Base-by-base conservation (phyloP, 164 flowering plant species). In the Nelumbo lutea region DNA sequence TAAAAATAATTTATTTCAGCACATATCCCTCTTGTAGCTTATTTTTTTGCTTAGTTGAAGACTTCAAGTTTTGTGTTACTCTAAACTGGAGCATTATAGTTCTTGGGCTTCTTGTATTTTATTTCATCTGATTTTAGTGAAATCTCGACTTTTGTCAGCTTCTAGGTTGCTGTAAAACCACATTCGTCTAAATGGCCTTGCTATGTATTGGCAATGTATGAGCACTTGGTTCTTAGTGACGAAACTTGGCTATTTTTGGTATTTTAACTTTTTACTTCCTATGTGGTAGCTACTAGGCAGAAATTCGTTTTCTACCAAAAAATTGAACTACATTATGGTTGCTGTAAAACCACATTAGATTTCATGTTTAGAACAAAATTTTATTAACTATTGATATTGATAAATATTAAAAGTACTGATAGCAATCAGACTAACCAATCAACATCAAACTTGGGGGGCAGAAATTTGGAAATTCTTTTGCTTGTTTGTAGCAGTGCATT, bases 81-180 rank as follows among this genome's bases (percentile, higher is more conserved):
- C 40, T 5, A 15, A 15, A 3, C 5, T 15, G 6, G 5, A 5
- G 59, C 15, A 45, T 43, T 56, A 41, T 43, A 66, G 60, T 9
- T 53, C 59, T 66, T n/a, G 27, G 58, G 40, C 51, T 66, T 15
- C 64, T 62, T 45, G 70, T 68, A 58, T 46, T 46, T 58, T 13
- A 58, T 38, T 48, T 38, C n/a, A 63, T 45, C 11, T 59, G 27
- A 27, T 10, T 67, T 59, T 56, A 8, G 11, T n/a, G 42, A 43
- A 27, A 11, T 45, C 48, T 45, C 13, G n/a, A 58, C 59, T 59
- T 38, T 47, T 8, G 43, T 57, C 13, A 50, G 15, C 52, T 15
- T 9, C 11, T 64, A 47, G 42, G 50, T 64, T 44, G 45, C 64
- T 10, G n/a, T 27, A 3, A 27, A 27, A 27, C 27, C 27, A 27